phyloP scores from a whole-genome alignment of 148 eudicot species.

The Cornus suecica region DNA sequence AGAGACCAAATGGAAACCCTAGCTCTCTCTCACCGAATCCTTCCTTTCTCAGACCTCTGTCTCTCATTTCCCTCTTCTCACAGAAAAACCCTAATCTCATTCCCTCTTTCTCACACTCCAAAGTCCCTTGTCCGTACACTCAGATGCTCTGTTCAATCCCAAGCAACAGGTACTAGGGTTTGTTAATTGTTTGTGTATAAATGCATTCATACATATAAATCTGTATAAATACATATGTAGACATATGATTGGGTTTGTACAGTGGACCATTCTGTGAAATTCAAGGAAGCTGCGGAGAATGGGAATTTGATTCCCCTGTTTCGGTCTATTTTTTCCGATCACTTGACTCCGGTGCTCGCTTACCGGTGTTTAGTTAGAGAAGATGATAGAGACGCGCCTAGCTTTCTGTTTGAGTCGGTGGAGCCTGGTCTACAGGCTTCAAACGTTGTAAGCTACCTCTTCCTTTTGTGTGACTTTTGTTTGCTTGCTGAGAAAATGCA shows the following conservation, averaged over 20 bases:
- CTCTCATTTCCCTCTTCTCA: constrained; percentile 10
- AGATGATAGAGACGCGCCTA: constrained; percentile 94
- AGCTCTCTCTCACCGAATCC: constrained; percentile 21
- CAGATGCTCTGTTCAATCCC: constrained; percentile 32
- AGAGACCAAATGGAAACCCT: constrained; percentile 38
- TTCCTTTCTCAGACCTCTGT: constrained; percentile 1
- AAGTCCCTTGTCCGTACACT: constrained; percentile 22
- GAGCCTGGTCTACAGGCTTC: constrained; percentile 71
- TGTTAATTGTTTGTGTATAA: background rate
- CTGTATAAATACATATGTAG: no score
- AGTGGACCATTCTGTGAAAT: constrained; percentile 58
- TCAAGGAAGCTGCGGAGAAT: constrained; percentile 73
- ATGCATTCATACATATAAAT: no score
- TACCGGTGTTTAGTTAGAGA: constrained; percentile 92
- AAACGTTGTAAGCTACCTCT: constrained; percentile 51
- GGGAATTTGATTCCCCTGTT: constrained; percentile 89
- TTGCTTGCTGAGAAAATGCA: background rate
- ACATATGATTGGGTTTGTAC: constrained; percentile 18
- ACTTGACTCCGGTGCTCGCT: constrained; percentile 93
- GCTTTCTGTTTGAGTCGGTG: constrained; percentile 90
- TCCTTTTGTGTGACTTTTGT: background rate
- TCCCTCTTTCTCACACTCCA: constrained; percentile 12
- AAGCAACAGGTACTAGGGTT: constrained; percentile 29
- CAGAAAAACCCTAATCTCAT: constrained; percentile 12
- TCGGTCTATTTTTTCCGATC: constrained; percentile 80